phyloP scores from a whole-genome alignment of 2,329 filamentous ascomycete species.

The Drechslerella coelobrocha region DNA sequence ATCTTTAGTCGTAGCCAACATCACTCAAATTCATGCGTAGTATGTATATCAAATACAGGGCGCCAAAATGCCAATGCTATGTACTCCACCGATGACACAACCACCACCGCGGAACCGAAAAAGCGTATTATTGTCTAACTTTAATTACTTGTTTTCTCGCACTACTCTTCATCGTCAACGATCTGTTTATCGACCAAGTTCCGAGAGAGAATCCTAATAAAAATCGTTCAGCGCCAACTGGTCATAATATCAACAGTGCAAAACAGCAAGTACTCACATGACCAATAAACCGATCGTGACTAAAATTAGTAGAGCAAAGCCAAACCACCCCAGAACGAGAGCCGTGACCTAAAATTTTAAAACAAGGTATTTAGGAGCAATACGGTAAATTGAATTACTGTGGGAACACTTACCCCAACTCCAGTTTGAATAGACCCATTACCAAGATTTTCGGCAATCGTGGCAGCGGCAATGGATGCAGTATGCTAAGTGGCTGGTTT shows the following conservation, averaged over 20 bases:
- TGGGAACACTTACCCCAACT: conserved; percentile 69
- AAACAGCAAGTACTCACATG: conserved; percentile 71
- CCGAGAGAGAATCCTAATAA: conserved; percentile 43
- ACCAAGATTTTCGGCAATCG: conserved; percentile 89
- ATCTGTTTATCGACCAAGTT: conserved; percentile 49
- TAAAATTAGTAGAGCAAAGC: conserved; percentile 88
- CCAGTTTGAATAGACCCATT: conserved; percentile 87
- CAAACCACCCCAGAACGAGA: conserved; percentile 98
- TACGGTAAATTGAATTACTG: background rate
- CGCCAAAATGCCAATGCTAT: conserved; percentile 46
- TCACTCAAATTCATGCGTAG: conserved; percentile 7
- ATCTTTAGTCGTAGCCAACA: conserved; percentile 13
- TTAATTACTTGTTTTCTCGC: too few relatives aligned
- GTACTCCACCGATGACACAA: conserved; percentile 9
- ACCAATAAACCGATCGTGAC: conserved; percentile 93
- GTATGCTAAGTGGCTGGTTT: conserved; percentile 68
- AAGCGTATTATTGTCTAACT: too few relatives aligned
- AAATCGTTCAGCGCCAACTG: background rate
- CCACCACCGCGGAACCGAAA: conserved; percentile 13
- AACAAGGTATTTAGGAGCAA: background rate
- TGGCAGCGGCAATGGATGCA: conserved; percentile 90
- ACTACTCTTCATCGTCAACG: conserved; percentile 45
- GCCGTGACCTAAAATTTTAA: conserved; percentile 64
- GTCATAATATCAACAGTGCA: too few relatives aligned
- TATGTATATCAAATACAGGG: conserved; percentile 18